These are phyloP conservation scores for Psilocybe cyanescens DNA, from an alignment of 768 basidiomycete genomes.

Conservation along the genomic window DNA sequence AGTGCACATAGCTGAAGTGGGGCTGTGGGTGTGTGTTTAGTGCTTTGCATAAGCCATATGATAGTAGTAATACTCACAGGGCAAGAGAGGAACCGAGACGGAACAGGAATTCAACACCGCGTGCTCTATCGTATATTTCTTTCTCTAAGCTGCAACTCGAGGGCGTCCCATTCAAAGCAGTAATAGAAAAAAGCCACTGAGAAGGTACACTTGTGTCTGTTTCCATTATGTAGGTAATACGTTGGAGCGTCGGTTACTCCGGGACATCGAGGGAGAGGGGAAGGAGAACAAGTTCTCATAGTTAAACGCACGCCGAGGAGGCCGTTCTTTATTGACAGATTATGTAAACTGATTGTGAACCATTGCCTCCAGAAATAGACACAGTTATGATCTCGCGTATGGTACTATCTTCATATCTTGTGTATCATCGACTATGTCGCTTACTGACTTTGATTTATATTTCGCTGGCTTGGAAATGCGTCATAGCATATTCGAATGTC, in stretches of 20 bases:
- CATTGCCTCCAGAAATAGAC: background rate
- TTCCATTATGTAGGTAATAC: background rate
- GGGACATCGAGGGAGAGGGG: background rate
- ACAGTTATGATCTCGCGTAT: background rate
- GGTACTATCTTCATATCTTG: background rate
- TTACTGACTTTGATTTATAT: background rate
- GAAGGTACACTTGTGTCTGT: slow-evolving; percentile 29
- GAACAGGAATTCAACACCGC: slow-evolving; percentile 86
- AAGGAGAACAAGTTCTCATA: background rate
- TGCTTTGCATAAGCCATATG: slow-evolving; percentile 8
- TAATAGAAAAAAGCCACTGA: slow-evolving; percentile 77
- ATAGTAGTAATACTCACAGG: slow-evolving; percentile 55
- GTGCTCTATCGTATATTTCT: slow-evolving; percentile 78
- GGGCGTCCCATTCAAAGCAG: slow-evolving; percentile 62
- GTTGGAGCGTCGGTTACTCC: background rate
- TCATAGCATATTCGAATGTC: background rate
- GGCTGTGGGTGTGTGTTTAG: slow-evolving; percentile 43
- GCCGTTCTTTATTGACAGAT: background rate
- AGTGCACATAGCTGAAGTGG: slow-evolving; percentile 81
- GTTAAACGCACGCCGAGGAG: too few relatives aligned
- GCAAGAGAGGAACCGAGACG: slow-evolving; percentile 77
- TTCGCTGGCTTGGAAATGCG: background rate
- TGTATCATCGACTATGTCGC: background rate
- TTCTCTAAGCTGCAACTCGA: slow-evolving; percentile 61
- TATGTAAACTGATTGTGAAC: background rate